These are phyloP conservation scores for Ascochyta viciae-villosae DNA, from an alignment of 2,329 filamentous ascomycete species.

Conservation along the genomic window DNA sequence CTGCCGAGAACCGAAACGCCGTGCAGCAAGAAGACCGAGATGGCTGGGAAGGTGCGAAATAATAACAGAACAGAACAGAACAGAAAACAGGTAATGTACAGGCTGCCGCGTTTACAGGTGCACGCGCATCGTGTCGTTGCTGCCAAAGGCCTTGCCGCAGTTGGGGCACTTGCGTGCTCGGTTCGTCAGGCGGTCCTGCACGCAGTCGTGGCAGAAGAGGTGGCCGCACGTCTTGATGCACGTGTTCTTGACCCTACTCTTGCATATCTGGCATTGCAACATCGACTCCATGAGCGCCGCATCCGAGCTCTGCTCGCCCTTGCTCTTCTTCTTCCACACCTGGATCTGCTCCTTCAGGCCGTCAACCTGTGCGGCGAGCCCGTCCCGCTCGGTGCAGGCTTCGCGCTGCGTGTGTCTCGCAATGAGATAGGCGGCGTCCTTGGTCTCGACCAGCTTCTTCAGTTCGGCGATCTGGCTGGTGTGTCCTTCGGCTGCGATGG, in stretches of 20 bases:
- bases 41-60: too few relatives aligned
- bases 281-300: slow-evolving; percentile 82
- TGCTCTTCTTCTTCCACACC: slow-evolving; percentile 81
- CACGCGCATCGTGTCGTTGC: slow-evolving; percentile 80
- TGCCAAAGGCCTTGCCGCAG: slow-evolving; percentile 90
- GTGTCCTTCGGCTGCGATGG: slow-evolving; percentile 73
- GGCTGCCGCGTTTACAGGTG: slow-evolving; percentile 30
- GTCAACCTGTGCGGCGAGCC: slow-evolving; percentile 77
- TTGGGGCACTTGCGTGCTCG: slow-evolving; percentile 95
- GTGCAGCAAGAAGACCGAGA: too few relatives aligned
- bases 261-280: slow-evolving; percentile 90
- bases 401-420: slow-evolving; percentile 69
- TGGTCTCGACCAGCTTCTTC: slow-evolving; percentile 74
- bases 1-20: too few relatives aligned
- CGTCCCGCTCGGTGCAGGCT: slow-evolving; percentile 76
- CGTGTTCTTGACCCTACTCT: slow-evolving; percentile 92
- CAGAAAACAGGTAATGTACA: too few relatives aligned
- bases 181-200: slow-evolving; percentile 86
- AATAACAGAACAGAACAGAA: too few relatives aligned
- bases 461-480: slow-evolving; percentile 80
- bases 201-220: slow-evolving; percentile 88
- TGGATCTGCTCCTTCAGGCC: slow-evolving; percentile 84
- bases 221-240: slow-evolving; percentile 94
- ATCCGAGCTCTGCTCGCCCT: slow-evolving; percentile 81
- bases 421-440: slow-evolving; percentile 72